A percentile compares a stretch with the other conserved stretches of the same genome.
These are phyloP conservation scores for Penicillium hesseltinei DNA, from an alignment of 2,329 filamentous ascomycete genomes.

Conservation along the genomic window DNA sequence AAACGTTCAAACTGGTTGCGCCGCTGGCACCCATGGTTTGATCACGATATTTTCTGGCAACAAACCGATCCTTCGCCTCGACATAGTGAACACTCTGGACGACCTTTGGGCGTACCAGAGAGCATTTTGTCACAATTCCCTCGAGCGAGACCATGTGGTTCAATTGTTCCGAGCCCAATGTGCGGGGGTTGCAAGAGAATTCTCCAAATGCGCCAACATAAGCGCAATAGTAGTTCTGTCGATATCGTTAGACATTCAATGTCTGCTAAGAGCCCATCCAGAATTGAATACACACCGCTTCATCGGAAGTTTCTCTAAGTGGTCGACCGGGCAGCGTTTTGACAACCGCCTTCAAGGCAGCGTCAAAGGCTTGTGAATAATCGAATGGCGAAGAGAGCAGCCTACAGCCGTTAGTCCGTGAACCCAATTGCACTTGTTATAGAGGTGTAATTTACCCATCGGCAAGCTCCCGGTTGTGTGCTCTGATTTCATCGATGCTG, in stretches of 20 bases:
- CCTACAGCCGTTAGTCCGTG: constrained; percentile 28
- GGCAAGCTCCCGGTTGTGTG: constrained; percentile 81
- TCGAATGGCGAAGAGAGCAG: constrained; percentile 86
- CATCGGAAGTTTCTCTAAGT: constrained; percentile 71
- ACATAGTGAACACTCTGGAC: constrained; percentile 98
- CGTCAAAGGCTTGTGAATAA: constrained; percentile 82
- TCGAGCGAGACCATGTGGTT: constrained; percentile 98
- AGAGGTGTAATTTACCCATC: constrained; percentile 49
- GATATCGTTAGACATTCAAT: constrained; percentile 6
- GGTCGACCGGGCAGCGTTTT: constrained; percentile 73
- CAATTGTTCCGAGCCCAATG: constrained; percentile 80
- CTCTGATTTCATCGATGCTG: constrained; percentile 85
- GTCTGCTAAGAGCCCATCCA: not conserved
- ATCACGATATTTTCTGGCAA: constrained; percentile 87
- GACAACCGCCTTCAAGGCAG: constrained; percentile 84
- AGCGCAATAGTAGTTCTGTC: constrained; percentile 79
- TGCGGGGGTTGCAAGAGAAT: constrained; percentile 90
- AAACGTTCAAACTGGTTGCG: constrained; percentile 84
- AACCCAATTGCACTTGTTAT: not conserved
- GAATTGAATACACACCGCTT: constrained; percentile 54
- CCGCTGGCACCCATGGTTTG: constrained; percentile 94
- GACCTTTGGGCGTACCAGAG: constrained; percentile 93
- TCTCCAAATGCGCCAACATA: constrained; percentile 95
- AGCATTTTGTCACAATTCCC: constrained; percentile 95
- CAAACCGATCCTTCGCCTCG: constrained; percentile 79